Evolutionary conservation across 139 green algal species (phyloP), one percentile per base, ranked within the genome.

Genomic region (Picochlorum sp.): DNA sequence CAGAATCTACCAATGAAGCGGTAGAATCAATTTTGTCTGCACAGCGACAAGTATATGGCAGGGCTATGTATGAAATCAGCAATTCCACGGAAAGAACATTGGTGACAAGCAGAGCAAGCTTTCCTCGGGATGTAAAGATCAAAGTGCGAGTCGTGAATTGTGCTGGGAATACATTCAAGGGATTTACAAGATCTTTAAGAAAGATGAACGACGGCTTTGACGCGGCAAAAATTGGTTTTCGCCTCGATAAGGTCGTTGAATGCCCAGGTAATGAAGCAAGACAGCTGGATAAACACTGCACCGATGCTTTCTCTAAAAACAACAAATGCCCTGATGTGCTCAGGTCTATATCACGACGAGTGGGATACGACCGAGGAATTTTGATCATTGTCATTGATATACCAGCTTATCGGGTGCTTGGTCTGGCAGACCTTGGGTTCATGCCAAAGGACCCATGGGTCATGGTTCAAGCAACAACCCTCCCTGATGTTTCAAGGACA

Each of bases 311-410:
- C 15, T 54, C 47, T 13, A 54, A 24, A 20, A 54, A 24, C 15
- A 54, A 54, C 47, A 54, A 54, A 54, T 54, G 47, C 47, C 47
- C 47, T 54, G 47, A 54, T 20, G 47, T 54, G 47, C 47, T 54
- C 11, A n/a, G 47, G 47, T 54, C 47, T 24, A 54, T 54, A 54
- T 54, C 47, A 4, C 47, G 47, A 2, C 10, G 11, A 18, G 15
- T 54, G 16, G 47, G 47, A 18, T 54, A 54, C 10, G 15, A 54
- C 47, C 47, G 47, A 6, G 47, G 47, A 13, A 54, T 54, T 54
- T 20, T 54, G 47, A 20, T 54, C 10, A 54, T 54, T 54, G 47
- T 54, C 6, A 54, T 54, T n/a, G 15, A 54, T 54, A 20, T 23
- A 54, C 47, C 47, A 54, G 47, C 47, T 9, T 54, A 54, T 54